Evolutionary conservation across 2,329 filamentous ascomycete genomes (phyloP), one percentile per base, ranked within the genome.

Genomic region (Ramularia endophylla): DNA sequence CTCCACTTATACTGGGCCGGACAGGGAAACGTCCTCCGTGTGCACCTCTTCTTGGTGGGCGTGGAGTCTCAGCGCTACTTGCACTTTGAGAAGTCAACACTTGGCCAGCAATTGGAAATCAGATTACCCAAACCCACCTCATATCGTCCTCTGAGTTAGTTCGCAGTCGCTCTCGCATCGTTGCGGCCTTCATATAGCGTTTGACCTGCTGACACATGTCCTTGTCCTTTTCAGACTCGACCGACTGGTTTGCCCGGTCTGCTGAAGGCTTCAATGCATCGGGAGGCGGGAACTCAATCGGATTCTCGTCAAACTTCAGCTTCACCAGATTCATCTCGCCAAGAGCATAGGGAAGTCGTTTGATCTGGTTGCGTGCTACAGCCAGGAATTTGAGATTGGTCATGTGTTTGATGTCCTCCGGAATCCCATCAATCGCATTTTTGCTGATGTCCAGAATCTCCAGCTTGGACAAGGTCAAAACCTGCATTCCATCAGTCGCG

Each of bases 311-410:
- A 27, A 95, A 78, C 63, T 94, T 95, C 42, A 97, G 73, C 51
- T 94, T 85, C 60, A 90, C 86, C 44, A 97, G 69, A 41, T 87
- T 92, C 85, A 95, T 94, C 50, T 95, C 88, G 40, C 86, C 87
- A 16, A 97, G 68, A 51, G 86, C 89, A 5, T 85, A 68, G 1
- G 90, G 90, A 13, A 97, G 70, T 53, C 89, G 83, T 50, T 87
- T 81, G 54, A 97, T 87, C 45, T 83, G 79, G 62, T 95, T 95
- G 59, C 85, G 86, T 53, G 86, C 84, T 27, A 95, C 77, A 2
- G 88, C 89, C 40, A 97, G 72, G 12, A 95, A 89, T 59, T 94
- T 94, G 50, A 97, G 70, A 2, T 87, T 94, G 4, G 81, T 82
- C 56, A 97, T 72, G 58, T 81, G 87, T 46, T 77, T 78, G 47